Evolutionary conservation across 1,284 basidiomycete genomes (phyloP), one percentile per base, ranked within the genome.

Genomic region (Melampsora larici-populina): DNA sequence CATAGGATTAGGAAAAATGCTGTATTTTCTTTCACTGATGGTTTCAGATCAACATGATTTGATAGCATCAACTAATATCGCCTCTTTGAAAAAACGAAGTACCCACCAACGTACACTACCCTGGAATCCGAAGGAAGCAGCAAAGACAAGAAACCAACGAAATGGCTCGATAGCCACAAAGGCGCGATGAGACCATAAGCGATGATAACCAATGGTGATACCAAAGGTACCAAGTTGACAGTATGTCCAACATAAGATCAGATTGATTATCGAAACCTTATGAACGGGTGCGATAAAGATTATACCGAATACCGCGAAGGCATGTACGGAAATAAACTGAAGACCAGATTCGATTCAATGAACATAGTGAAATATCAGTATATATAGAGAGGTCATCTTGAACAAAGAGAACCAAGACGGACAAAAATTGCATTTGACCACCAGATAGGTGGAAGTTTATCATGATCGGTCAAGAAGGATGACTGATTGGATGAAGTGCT

Each of bases 191-290:
- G 90, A 90, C 85, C 90, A 92, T 26, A 92, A 84, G 33, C 91
- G 86, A 81, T 92, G 91, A 82, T 92, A 92, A 2, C 91, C 91
- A 81, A 90, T 86, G 0, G 90, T 90, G 71, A 91, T 88, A 0
- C 90, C 63, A 36, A 75, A 75, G 36, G 72, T 75, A 31, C 63
- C 63, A n/a, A 75, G 46, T 60, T 75, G 72, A 63, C 72, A 75
- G 1, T 63, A 75, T 1, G 64, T 31, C 21, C 65, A n/a, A 49
- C 46, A 66, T 1, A 75, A 40, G 21, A 75, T 0, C 26, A 75
- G 13, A 21, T 58, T 75, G n/a, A 26, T 18, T 11, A 9, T n/a
- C 8, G 63, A 67, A 8, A 75, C 24, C 24, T 36, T 15, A 40
- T 51, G 24, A 48, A 73, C 49, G 46, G 72, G 72, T 6, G 72